Evolutionary conservation across 2,329 filamentous ascomycete species (phyloP).

Genomic region (Talaromyces rugulosus): DNA sequence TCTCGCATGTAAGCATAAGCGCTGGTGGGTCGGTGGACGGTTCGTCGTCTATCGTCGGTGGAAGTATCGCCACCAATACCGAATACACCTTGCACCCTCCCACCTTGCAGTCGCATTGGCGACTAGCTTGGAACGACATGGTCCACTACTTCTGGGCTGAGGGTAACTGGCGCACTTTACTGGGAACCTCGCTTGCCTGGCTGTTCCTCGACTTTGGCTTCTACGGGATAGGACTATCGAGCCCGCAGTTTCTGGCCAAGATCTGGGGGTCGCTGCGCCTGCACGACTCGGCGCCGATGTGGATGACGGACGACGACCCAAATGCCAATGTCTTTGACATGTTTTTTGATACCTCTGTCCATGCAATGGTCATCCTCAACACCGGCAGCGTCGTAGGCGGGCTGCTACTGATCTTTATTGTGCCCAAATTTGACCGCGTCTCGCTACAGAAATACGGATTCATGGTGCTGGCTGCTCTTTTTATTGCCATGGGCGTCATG

Average conservation of each 20-base stretch:
- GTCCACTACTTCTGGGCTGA: constrained; percentile 40
- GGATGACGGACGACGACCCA: constrained; percentile 32
- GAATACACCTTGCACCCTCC: constrained; percentile 27
- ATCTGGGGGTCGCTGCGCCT: constrained; percentile 36
- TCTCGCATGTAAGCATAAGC: constrained; percentile 7
- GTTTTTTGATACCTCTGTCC: constrained; percentile 36
- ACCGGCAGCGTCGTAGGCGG: constrained; percentile 42
- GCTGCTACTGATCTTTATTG: constrained; percentile 35
- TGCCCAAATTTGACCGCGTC: constrained; percentile 38
- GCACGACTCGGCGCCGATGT: constrained; percentile 24
- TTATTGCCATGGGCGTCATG: constrained; percentile 40
- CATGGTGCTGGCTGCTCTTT: constrained; percentile 37
- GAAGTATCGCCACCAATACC: constrained; percentile 17
- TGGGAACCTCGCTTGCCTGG: constrained; percentile 49
- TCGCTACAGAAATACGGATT: constrained; percentile 44
- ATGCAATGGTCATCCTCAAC: constrained; percentile 38
- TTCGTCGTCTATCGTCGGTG: neutral
- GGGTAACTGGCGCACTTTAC: constrained; percentile 40
- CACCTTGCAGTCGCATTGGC: constrained; percentile 40
- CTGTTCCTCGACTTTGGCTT: constrained; percentile 56
- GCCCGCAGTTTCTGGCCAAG: constrained; percentile 38
- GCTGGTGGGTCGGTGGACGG: constrained; percentile 5
- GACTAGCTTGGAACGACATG: constrained; percentile 34
- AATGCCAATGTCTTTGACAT: constrained; percentile 41
- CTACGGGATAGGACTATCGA: constrained; percentile 51